These are phyloP conservation scores for Saccharomycopsis hybrid DNA, from an alignment of 1,139 yeast genomes.

Conservation along the genomic window DNA sequence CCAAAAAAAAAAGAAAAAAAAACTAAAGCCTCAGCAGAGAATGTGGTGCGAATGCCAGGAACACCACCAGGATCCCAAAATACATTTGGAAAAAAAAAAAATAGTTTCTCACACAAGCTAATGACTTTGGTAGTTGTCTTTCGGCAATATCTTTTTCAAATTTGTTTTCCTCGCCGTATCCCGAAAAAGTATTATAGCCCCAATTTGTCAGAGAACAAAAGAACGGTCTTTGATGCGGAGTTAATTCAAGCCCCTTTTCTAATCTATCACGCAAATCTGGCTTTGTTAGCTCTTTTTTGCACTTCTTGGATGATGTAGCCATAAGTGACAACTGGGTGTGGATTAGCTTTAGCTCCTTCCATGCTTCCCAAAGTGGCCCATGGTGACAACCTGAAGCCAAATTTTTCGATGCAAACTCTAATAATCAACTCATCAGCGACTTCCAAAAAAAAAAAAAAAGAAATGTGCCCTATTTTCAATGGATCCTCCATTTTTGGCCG, in stretches of 20 bases:
- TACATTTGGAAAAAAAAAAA: no score
- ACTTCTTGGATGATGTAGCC: slow-evolving; percentile 34
- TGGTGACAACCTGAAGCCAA: slow-evolving; percentile 60
- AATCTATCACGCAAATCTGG: slow-evolving; percentile 43
- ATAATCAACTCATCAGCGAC: slow-evolving; percentile 46
- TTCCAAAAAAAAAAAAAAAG: slow-evolving; percentile 34
- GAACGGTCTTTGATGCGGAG: slow-evolving; percentile 29
- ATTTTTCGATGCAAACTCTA: slow-evolving; percentile 40
- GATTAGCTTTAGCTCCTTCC: slow-evolving; percentile 23
- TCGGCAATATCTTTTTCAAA: neutral
- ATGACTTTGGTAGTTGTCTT: no score
- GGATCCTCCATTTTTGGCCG: slow-evolving; percentile 64
- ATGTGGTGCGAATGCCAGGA: no score
- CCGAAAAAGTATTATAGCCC: slow-evolving; percentile 15
- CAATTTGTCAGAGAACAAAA: slow-evolving; percentile 33
- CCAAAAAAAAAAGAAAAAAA: no score
- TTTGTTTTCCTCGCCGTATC: neutral
- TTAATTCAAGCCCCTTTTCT: slow-evolving; percentile 29
- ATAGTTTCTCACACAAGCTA: no score
- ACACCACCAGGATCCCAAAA: no score
- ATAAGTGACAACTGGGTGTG: slow-evolving; percentile 35
- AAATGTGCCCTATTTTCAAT: slow-evolving; percentile 61
- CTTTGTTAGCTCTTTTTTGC: slow-evolving; percentile 36
- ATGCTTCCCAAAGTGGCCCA: slow-evolving; percentile 40
- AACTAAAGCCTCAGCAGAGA: no score